Conservation (phyloP, 1,284 basidiomycete genomes). For the Somion occarium region DNA sequence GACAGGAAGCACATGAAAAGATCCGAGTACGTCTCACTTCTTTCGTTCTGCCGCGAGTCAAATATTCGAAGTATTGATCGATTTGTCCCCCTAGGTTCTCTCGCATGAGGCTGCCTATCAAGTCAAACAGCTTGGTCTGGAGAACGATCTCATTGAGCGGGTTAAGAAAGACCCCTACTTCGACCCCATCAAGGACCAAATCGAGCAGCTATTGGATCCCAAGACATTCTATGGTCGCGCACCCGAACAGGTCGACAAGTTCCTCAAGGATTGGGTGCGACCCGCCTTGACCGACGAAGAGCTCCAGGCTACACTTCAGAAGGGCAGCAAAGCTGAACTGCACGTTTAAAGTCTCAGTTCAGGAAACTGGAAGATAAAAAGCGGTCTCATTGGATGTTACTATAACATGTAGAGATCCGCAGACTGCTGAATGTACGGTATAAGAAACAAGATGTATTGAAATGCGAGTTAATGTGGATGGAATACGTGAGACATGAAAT, state of each 20-base stretch:
- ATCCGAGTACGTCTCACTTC: constrained; percentile 63
- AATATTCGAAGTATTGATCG: too few relatives aligned
- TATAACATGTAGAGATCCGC: background rate
- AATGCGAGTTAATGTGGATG: background rate
- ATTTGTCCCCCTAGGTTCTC: constrained; percentile 53
- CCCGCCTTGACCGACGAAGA: constrained; percentile 76
- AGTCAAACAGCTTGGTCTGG: constrained; percentile 92
- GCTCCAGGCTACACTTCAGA: constrained; percentile 54
- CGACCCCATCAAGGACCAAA: constrained; percentile 52
- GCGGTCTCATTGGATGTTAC: background rate
- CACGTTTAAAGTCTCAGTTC: constrained; percentile 22
- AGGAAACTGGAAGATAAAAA: constrained; percentile 1
- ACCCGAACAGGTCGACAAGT: constrained; percentile 89
- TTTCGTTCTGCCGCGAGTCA: background rate
- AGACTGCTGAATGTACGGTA: background rate
- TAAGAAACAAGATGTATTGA: background rate
- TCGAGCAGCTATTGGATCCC: constrained; percentile 76
- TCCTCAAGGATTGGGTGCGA: constrained; percentile 83
- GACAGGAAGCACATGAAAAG: constrained; percentile 96
- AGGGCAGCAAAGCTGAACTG: constrained; percentile 30
- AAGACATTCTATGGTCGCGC: constrained; percentile 87
- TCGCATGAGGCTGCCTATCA: constrained; percentile 94
- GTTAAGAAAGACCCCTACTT: constrained; percentile 69
- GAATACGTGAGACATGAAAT: background rate
- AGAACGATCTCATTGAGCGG: constrained; percentile 95